These are phyloP conservation scores for Diaporthe aspalathi DNA, from an alignment of 2,329 filamentous ascomycete species.

Conservation along the genomic window DNA sequence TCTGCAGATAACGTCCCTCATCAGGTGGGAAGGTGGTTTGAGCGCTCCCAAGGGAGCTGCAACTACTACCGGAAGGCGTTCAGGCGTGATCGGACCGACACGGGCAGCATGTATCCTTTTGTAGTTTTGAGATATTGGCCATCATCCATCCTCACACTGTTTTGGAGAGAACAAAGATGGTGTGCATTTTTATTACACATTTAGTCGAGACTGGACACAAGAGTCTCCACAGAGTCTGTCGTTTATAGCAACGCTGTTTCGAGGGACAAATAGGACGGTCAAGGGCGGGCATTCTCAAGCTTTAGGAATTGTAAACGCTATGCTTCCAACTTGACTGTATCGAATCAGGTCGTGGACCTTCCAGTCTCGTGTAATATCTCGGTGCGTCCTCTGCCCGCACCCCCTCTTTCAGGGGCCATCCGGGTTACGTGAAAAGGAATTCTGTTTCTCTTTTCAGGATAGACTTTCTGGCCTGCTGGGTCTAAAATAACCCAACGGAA, in stretches of 20 bases:
- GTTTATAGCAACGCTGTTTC: constrained; percentile 34
- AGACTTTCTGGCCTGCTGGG: neutral
- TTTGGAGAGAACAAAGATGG: constrained; percentile 8
- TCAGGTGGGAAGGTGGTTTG: neutral
- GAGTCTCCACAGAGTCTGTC: constrained; percentile 35
- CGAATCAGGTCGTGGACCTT: neutral
- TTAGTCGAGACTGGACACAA: constrained; percentile 13
- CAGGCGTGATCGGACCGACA: constrained; percentile 35
- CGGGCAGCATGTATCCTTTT: constrained; percentile 36
- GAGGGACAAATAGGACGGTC: constrained; percentile 15
- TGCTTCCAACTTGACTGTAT: neutral
- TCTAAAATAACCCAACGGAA: neutral
- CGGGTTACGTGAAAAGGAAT: neutral
- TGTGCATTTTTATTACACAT: constrained; percentile 3
- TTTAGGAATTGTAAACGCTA: constrained; percentile 27
- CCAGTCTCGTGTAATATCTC: neutral
- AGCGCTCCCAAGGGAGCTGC: constrained; percentile 1
- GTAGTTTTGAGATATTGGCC: constrained; percentile 19
- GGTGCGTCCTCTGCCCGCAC: too few species aligned
- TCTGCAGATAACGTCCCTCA: neutral
- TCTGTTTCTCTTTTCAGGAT: neutral
- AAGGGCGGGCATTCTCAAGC: constrained; percentile 22
- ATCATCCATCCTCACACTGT: constrained; percentile 12
- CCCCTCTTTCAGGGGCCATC: too few species aligned
- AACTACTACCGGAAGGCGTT: constrained; percentile 33